Percentiles rank a stretch among this genome's conserved stretches.
Evolutionary conservation across 768 basidiomycete genomes (phyloP).

Genomic region (Lenzites betulinus): DNA sequence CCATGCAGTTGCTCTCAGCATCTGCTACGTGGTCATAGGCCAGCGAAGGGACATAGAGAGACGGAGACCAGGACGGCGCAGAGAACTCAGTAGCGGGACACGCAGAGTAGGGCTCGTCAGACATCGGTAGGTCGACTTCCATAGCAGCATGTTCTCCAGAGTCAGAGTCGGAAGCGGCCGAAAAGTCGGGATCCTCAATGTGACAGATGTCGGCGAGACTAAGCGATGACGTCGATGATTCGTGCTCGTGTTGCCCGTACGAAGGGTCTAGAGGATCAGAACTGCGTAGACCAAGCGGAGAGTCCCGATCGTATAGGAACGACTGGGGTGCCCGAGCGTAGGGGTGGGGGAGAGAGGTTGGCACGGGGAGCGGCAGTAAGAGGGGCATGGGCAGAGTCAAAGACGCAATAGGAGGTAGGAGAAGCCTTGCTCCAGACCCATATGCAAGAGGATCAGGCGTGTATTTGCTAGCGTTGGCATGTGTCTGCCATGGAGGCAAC

Average conservation of each 20-base stretch:
- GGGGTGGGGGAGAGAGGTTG: neutral
- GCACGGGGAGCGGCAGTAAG: neutral
- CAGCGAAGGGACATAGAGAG: neutral
- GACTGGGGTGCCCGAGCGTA: neutral
- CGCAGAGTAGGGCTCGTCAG: slow-evolving; percentile 20
- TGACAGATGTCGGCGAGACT: slow-evolving; percentile 8
- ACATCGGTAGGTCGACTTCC: neutral
- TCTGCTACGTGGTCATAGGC: neutral
- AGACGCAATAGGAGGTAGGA: neutral
- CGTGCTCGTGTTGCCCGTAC: neutral
- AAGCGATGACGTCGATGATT: neutral
- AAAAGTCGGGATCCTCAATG: neutral
- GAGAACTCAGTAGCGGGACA: slow-evolving; percentile 23
- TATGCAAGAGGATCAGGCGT: no score
- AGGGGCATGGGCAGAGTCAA: neutral
- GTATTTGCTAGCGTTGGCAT: neutral
- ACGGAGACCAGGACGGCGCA: neutral
- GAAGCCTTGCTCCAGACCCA: neutral
- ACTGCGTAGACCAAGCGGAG: neutral
- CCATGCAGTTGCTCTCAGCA: neutral
- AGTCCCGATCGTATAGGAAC: neutral
- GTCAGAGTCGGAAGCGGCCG: neutral
- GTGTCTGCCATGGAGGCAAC: neutral
- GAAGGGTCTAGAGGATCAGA: neutral
- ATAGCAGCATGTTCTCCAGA: neutral